Evolutionary conservation across 2,329 filamentous ascomycete genomes (phyloP).

Genomic region (Dryadomyces quercivorus): DNA sequence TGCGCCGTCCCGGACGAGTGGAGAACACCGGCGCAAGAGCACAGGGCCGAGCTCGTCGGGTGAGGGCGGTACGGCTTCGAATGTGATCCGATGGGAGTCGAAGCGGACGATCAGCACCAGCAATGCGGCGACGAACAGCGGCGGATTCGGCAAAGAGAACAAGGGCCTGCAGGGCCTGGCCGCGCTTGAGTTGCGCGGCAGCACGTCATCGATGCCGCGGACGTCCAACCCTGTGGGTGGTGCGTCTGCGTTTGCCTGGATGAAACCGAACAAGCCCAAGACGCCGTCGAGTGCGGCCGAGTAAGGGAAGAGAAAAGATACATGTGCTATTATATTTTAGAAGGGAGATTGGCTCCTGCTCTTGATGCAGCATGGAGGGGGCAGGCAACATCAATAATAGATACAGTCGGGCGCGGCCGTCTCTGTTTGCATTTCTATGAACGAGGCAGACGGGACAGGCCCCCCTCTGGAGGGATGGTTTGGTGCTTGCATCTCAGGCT

Average conservation of each 20-base stretch:
- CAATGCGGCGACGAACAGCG: constrained; percentile 20
- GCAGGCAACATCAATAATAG: too few relatives aligned
- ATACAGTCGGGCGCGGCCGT: not conserved
- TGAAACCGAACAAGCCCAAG: constrained; percentile 47
- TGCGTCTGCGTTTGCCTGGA: constrained; percentile 90
- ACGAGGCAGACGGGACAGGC: not conserved
- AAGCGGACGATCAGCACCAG: constrained; percentile 34
- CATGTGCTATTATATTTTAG: not conserved
- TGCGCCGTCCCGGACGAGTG: constrained; percentile 28
- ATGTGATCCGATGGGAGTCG: constrained; percentile 33
- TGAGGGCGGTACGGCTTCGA: constrained; percentile 11
- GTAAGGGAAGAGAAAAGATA: constrained; percentile 8
- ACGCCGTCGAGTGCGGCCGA: constrained; percentile 24
- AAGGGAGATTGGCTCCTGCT: not conserved
- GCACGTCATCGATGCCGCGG: constrained; percentile 33
- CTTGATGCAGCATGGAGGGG: too few relatives aligned
- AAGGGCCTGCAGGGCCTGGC: constrained; percentile 16
- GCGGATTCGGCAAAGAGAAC: constrained; percentile 21
- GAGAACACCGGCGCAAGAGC: constrained; percentile 42
- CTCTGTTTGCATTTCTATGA: not conserved
- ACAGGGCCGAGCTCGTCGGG: constrained; percentile 20
- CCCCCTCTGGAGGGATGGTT: not conserved
- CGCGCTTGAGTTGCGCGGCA: constrained; percentile 20
- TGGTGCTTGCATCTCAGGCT: not conserved
- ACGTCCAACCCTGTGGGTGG: constrained; percentile 76